Base-by-base conservation (phyloP, 495 filamentous ascomycete species). In the Viridothelium virens region DNA sequence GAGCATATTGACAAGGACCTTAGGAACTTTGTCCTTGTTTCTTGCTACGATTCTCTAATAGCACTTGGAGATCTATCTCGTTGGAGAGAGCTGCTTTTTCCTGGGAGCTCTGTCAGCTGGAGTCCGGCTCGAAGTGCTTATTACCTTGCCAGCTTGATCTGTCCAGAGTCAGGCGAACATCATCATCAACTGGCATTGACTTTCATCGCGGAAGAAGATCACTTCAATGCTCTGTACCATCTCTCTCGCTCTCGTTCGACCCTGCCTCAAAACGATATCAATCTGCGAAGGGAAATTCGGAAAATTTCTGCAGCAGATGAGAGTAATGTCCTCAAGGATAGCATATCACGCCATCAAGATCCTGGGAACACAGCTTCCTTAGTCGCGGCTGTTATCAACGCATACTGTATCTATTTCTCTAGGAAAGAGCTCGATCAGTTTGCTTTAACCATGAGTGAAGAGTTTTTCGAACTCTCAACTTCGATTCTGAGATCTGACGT, bases 141-240 rank as follows among this genome's bases (percentile, higher is more conserved):
- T 72, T 81, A 84, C 64, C 77, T 97, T 38, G 95, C 95, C 12
- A 84, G 84, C 66, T 83, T 86, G 56, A 83, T 97, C 64, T 83
- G 88, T 65, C 92, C 95, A 25, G 79, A 84, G 1, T 90, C 89
- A 48, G 93, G 93, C 38, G 82, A 84, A 37, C 88, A 91, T 47
- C 87, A 96, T 72, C 92, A 98, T 69, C 94, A 97, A 74, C 81
- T 91, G 73, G 92, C 91, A 0, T 89, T 97, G 16, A 88, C 97
- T 66, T 87, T 90, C 38, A 81, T 86, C 48, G 86, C 87, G 61
- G 87, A 90, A 71, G 82, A 79, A 18, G 86, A 91, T 67, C 89
- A 96, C 73, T 81, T 97, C 33, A 83, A 89, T 33, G 86, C 91
- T 2, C 88, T 91, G 0, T 97, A 97, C 72, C 86, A 97, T 76